Evolutionary conservation across 1,139 yeast species (phyloP).

Genomic region (Saccharomyces hybrid): DNA sequence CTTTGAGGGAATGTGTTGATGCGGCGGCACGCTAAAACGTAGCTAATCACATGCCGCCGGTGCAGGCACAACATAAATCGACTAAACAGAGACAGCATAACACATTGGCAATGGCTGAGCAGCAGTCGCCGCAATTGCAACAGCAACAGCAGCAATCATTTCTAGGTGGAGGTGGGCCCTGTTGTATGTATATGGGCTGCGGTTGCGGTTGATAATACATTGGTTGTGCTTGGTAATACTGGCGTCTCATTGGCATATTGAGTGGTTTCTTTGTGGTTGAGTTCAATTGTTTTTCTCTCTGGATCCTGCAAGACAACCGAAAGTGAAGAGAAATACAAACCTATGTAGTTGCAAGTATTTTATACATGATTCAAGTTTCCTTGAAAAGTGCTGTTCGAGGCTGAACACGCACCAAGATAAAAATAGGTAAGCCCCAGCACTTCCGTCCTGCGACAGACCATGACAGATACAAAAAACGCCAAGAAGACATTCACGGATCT

Average conservation of each 20-base stretch:
- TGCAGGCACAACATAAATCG: background rate
- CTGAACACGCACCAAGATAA: background rate
- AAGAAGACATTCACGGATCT: background rate
- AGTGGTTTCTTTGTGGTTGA: background rate
- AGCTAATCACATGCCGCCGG: background rate
- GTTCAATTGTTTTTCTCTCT: background rate
- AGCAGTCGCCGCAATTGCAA: background rate
- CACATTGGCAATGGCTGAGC: conserved; percentile 8
- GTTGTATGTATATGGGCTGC: conserved; percentile 12
- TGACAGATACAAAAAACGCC: background rate
- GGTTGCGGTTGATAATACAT: conserved; percentile 1
- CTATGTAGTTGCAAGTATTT: too few relatives aligned
- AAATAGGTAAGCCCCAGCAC: background rate
- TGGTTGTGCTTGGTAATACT: background rate
- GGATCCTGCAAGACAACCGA: too few relatives aligned
- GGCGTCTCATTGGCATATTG: background rate
- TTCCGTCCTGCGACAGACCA: background rate
- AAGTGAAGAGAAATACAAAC: too few relatives aligned
- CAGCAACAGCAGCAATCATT: conserved; percentile 4
- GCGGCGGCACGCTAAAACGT: too few relatives aligned
- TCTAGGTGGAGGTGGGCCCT: conserved; percentile 7
- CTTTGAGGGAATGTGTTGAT: too few relatives aligned
- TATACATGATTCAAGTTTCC: too few relatives aligned
- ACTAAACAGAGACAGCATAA: conserved; percentile 8
- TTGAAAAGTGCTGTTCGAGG: background rate